These are phyloP conservation scores for Camelina sativa DNA, from an alignment of 345 rosid genomes.

Conservation along the genomic window DNA sequence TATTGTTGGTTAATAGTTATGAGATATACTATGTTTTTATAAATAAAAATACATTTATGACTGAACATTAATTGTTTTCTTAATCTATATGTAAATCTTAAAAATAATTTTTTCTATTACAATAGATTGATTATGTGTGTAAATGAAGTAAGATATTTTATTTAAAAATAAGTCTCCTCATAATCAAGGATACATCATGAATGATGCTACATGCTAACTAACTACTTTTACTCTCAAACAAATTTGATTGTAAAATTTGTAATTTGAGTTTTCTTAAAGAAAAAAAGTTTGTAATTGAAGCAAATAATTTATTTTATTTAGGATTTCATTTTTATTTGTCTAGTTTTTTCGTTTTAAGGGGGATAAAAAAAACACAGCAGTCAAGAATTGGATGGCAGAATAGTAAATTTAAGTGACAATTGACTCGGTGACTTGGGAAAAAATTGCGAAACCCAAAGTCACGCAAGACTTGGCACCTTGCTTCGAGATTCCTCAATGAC, in stretches of 20 bases:
- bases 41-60: no score
- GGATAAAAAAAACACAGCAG: not conserved
- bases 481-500: conserved; percentile 23
- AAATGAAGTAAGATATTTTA: not conserved
- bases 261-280: not conserved
- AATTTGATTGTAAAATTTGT: not conserved
- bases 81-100: no score
- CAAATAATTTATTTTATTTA: not conserved
- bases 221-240: not conserved
- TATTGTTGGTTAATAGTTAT: no score
- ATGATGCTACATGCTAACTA: not conserved
- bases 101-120: no score
- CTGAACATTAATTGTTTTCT: no score
- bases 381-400: conserved; percentile 24
- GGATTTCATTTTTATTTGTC: not conserved
- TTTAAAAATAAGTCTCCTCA: not conserved
- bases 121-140: not conserved
- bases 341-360: not conserved
- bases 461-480: conserved; percentile 23
- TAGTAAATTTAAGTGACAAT: conserved; percentile 21
- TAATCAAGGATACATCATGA: not conserved
- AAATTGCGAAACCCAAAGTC: conserved; percentile 30
- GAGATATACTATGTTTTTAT: no score
- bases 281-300: not conserved
- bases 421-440: not conserved